Percentiles rank a stretch among this genome's conserved stretches.
These are phyloP conservation scores for Coniochaeta ligniaria DNA, from an alignment of 2,329 filamentous ascomycete genomes.

Conservation along the genomic window DNA sequence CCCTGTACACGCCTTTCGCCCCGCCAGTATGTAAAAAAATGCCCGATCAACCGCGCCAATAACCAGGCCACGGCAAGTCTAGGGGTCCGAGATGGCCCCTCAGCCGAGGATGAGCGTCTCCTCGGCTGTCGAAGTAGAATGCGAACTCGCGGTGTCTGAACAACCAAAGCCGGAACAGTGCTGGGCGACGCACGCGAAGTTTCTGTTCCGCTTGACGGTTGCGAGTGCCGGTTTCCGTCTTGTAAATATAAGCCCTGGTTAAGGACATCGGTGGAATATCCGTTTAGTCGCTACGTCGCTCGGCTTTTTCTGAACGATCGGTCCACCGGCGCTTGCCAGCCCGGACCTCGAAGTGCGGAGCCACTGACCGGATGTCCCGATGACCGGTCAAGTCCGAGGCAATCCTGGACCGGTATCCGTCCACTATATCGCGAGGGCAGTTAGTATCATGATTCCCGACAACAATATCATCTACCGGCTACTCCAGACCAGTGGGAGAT, in stretches of 20 bases:
- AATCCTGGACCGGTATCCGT: constrained; percentile 90
- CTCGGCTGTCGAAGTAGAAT: background rate
- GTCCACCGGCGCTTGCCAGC: constrained; percentile 74
- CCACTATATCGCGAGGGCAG: constrained; percentile 48
- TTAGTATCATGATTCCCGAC: background rate
- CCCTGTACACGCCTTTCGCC: background rate
- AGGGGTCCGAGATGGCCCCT: background rate
- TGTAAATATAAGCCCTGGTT: background rate
- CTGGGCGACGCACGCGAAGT: background rate
- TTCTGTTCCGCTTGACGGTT: background rate
- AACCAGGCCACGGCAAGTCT: background rate
- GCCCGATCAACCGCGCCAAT: background rate
- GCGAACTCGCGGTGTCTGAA: background rate
- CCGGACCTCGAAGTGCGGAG: constrained; percentile 83
- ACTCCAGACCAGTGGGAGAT: background rate
- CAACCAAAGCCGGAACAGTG: background rate
- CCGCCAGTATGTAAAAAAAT: background rate
- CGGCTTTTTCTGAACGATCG: constrained; percentile 37
- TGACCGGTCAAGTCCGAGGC: constrained; percentile 72
- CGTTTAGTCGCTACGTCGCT: background rate
- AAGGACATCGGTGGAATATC: background rate
- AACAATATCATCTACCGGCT: background rate
- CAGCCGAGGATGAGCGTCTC: background rate
- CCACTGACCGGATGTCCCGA: constrained; percentile 65
- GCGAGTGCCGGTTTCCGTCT: background rate